Evolutionary conservation across 129 eudicot species (phyloP).

Genomic region (Helianthus annuus): HanXRQr2.0-SUNRISE NC_035437.2:127423330-127423829

Average conservation of each 20-base stretch:
- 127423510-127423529: neutral
- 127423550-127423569: too few species aligned
- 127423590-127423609: neutral
- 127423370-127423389: conserved; percentile 46
- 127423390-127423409: conserved; percentile 85
- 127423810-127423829: neutral
- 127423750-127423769: neutral
- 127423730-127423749: too few species aligned
- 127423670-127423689: neutral
- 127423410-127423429: conserved; percentile 83
- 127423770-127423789: neutral
- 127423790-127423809: neutral
- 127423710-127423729: too few species aligned
- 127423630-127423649: neutral
- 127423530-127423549: neutral
- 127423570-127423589: neutral
- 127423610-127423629: neutral
- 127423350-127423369: conserved; percentile 13
- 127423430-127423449: conserved; percentile 91
- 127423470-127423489: conserved; percentile 89
- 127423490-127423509: conserved; percentile 58
- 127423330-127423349: neutral
- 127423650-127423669: neutral
- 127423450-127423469: conserved; percentile 91
- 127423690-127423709: too few species aligned